Percentiles rank a stretch among this genome's conserved stretches.
Conservation (phyloP, 2,329 filamentous ascomycete species). For the Neofusicoccum parvum region DNA sequence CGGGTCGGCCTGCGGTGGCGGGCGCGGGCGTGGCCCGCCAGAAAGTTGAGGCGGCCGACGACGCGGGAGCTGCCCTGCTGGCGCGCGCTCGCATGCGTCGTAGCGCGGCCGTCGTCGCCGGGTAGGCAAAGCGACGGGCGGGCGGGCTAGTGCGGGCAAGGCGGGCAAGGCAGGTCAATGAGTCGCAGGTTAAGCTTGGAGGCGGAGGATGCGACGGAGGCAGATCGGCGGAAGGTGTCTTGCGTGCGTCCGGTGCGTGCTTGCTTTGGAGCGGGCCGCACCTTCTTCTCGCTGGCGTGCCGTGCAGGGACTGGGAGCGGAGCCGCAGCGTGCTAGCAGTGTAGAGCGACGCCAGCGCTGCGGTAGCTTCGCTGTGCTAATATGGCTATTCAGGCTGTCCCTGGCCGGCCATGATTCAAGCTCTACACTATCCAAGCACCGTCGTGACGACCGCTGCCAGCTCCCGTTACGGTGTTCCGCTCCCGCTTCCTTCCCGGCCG, state of each 20-base stretch:
- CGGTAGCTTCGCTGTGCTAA: conserved; percentile 9
- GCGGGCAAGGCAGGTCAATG: neutral
- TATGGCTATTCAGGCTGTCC: neutral
- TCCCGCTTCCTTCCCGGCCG: neutral
- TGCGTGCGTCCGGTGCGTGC: neutral
- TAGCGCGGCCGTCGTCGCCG: too few species aligned
- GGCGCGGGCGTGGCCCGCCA: neutral
- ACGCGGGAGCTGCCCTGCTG: neutral
- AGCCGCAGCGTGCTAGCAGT: neutral
- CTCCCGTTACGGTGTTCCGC: neutral
- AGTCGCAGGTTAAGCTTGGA: neutral
- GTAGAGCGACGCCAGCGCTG: conserved; percentile 1
- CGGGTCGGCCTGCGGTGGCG: too few species aligned
- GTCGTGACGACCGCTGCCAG: neutral
- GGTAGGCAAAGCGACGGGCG: neutral
- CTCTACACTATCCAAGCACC: neutral
- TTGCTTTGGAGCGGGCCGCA: neutral
- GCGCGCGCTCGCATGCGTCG: neutral
- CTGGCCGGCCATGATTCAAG: conserved; percentile 6
- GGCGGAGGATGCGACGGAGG: neutral
- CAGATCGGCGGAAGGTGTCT: neutral
- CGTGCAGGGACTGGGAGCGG: conserved; percentile 1
- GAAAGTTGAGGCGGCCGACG: conserved; percentile 5
- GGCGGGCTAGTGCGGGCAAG: neutral
- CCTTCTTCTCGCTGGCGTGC: neutral